These are phyloP conservation scores for Trichoderma asperelloides DNA, from an alignment of 495 filamentous ascomycete species.

Conservation along the genomic window DNA sequence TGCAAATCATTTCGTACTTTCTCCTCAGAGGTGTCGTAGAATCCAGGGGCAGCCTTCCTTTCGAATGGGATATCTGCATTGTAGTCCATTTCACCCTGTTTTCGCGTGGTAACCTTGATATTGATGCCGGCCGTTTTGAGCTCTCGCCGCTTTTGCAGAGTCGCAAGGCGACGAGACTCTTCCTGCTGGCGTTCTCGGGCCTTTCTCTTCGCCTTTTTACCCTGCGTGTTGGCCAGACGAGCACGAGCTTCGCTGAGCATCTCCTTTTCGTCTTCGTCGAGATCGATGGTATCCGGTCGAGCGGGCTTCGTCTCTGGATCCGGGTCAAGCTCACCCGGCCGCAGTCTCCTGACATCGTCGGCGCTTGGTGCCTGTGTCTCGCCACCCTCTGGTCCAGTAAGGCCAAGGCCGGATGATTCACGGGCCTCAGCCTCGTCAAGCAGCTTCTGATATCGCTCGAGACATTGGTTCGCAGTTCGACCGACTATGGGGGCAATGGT, in stretches of 20 bases:
- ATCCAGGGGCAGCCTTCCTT: conserved; percentile 79
- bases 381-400: conserved; percentile 79
- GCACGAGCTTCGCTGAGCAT: conserved; percentile 97
- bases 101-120: conserved; percentile 87
- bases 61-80: conserved; percentile 98
- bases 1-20: conserved; percentile 72
- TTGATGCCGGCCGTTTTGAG: conserved; percentile 97
- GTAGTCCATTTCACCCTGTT: conserved; percentile 97
- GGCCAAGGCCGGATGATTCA: conserved; percentile 69
- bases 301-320: conserved; percentile 95
- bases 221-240: conserved; percentile 92
- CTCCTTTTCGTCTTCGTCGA: conserved; percentile 98
- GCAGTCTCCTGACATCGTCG: conserved; percentile 82
- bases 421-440: conserved; percentile 91
- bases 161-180: conserved; percentile 80
- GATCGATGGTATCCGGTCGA: conserved; percentile 92
- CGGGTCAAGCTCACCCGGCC: conserved; percentile 90
- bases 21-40: conserved; percentile 88
- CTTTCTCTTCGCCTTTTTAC: conserved; percentile 98
- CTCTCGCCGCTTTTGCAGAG: conserved; percentile 90
- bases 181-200: conserved; percentile 92
- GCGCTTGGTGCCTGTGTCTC: conserved; percentile 84
- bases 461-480: conserved; percentile 88
- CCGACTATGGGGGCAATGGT: conserved; percentile 97
- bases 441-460: conserved; percentile 94